Evolutionary conservation across 2,329 filamentous ascomycete genomes (phyloP).

Genomic region (Rhexocercosporidium sp.): DNA sequence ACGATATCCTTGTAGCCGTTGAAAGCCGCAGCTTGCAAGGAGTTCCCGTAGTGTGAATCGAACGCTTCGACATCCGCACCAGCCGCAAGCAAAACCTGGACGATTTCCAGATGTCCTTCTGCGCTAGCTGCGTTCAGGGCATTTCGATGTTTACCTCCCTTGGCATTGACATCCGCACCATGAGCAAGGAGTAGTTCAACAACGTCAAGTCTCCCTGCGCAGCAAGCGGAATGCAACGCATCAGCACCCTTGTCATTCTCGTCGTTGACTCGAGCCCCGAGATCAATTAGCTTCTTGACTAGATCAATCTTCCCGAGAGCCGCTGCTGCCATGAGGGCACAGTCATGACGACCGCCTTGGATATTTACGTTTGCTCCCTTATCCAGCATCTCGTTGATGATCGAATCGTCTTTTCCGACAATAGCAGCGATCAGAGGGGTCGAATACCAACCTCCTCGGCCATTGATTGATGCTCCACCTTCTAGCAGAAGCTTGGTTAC

Average conservation of each 20-base stretch:
- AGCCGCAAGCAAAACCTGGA: not conserved
- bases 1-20: slow-evolving; percentile 8
- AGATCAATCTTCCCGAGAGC: slow-evolving; percentile 9
- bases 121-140: slow-evolving; percentile 7
- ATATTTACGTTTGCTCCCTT: slow-evolving; percentile 4
- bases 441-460: slow-evolving; percentile 9
- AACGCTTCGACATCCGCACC: slow-evolving; percentile 3
- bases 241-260: slow-evolving; percentile 12
- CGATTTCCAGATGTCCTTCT: slow-evolving; percentile 5
- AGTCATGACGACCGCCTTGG: slow-evolving; percentile 4
- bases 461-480: not conserved
- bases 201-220: slow-evolving; percentile 8
- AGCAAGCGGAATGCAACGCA: slow-evolving; percentile 10
- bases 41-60: slow-evolving; percentile 6
- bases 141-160: slow-evolving; percentile 10
- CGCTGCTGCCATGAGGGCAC: slow-evolving; percentile 6
- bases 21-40: slow-evolving; percentile 9
- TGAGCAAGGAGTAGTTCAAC: not conserved
- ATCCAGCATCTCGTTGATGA: slow-evolving; percentile 11
- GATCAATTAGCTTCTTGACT: slow-evolving; percentile 7
- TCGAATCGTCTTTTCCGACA: slow-evolving; percentile 6
- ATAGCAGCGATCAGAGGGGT: slow-evolving; percentile 2
- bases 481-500: not conserved
- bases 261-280: slow-evolving; percentile 3
- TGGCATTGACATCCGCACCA: slow-evolving; percentile 6